A percentile compares a stretch with the other conserved stretches of the same genome.
phyloP scores from a whole-genome alignment of 208 protist species.

The Phytomonas serpens region DNA sequence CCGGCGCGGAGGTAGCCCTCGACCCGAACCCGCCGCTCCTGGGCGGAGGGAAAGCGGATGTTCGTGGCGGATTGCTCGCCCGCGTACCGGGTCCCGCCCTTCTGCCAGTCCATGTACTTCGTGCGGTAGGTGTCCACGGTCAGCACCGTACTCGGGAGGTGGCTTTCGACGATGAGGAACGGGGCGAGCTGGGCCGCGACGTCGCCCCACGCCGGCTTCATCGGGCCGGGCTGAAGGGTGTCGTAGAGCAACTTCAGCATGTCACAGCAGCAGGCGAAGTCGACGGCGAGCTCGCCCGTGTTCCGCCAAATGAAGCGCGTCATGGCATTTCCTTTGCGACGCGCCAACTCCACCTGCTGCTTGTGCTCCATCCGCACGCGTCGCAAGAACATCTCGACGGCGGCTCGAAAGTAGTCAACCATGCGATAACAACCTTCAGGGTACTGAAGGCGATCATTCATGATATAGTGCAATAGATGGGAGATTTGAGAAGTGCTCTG shows the following conservation, averaged over 20 bases:
- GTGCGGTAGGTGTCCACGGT: conserved; percentile 62
- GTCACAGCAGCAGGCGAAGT: conserved; percentile 81
- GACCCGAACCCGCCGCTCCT: conserved; percentile 64
- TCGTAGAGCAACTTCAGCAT: conserved; percentile 78
- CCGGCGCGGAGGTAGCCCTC: conserved; percentile 63
- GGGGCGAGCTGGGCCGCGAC: conserved; percentile 53
- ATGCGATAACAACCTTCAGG: conserved; percentile 59
- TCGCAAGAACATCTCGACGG: conserved; percentile 74
- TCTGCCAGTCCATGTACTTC: conserved; percentile 84
- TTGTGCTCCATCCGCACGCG: conserved; percentile 51
- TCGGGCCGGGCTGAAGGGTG: conserved; percentile 30
- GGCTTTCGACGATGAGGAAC: conserved; percentile 57
- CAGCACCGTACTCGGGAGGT: conserved; percentile 43
- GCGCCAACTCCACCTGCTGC: conserved; percentile 37
- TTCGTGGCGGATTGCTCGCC: conserved; percentile 53
- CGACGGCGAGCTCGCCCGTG: conserved; percentile 73
- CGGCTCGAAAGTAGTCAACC: conserved; percentile 68
- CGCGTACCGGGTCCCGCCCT: conserved; percentile 80
- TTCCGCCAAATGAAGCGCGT: conserved; percentile 77
- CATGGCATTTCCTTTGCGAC: conserved; percentile 22
- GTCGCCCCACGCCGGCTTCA: conserved; percentile 52
- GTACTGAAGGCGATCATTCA: conserved; percentile 42
- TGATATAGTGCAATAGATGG: conserved; percentile 25
- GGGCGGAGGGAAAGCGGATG: conserved; percentile 72
- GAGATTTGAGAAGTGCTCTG: conserved; percentile 19